Evolutionary conservation across 352 stramenopile species (phyloP), one percentile per base, ranked within the genome.

Genomic region (Globisporangium middletonii): DNA sequence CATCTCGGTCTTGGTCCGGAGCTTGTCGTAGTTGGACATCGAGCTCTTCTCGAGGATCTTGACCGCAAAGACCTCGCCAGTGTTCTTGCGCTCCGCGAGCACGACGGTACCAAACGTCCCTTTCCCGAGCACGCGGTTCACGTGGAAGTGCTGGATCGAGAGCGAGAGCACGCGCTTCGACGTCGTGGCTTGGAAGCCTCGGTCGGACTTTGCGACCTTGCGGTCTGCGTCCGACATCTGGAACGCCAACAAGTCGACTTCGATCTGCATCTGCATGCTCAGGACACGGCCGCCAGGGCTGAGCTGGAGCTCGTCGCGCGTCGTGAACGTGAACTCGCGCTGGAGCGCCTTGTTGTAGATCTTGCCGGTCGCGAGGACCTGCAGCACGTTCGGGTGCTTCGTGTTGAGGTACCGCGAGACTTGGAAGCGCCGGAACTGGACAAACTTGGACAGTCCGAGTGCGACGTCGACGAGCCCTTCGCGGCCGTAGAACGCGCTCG

Each of bases 41-140:
- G 86, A 90, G 50, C 68, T 83, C 67, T 97, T 97, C 62, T 97
- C 89, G 16, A 97, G 68, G 33, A 97, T 94, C 66, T 97, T 97
- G 62, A 97, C 87, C 3, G 90, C 90, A 58, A 96, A 97, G 49
- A 97, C 81, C 48, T 94, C 78, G 38, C 86, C 83, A 13, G 79
- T 91, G 50, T 86, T 94, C 67, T 92, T 92, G 28, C 83, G 79
- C 55, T 90, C 83, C 1, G 83, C 79, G 19, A 94, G 63, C 43
- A 94, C 83, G 13, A 94, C 94, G 15, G 97, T 98, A 18, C 94
- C 94, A 54, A 98, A 98, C 35, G 89, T 95, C 30, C 94, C 94
- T 65, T 98, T 98, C 23, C 94, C 94, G 12, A 98, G 71, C 26
- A 98, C 90, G 55, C 95, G 93, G 43, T 98, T 91, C 35, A 98